Conservation (phyloP, 805 yeast species). For the Wickerhamomyces rabaulensis region DNA sequence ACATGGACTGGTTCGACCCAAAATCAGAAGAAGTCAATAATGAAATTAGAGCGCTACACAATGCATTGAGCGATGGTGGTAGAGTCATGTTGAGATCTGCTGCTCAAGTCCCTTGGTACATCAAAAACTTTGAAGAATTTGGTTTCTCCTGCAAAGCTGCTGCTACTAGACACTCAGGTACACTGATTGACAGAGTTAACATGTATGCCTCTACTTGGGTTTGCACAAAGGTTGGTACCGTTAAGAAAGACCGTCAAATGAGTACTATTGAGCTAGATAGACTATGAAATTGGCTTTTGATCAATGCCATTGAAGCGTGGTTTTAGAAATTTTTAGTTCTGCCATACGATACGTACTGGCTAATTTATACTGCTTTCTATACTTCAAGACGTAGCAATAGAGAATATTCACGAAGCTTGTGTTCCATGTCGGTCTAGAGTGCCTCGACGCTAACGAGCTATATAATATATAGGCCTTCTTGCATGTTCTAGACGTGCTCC, state of each 20-base stretch:
- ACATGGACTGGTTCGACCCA: constrained; percentile 87
- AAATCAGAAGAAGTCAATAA: constrained; percentile 54
- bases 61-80: constrained; percentile 62
- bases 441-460: too few species aligned
- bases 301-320: neutral
- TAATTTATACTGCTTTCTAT: too few species aligned
- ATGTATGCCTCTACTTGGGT: constrained; percentile 92
- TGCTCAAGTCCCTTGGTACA: constrained; percentile 72
- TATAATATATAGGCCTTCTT: too few species aligned
- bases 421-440: too few species aligned
- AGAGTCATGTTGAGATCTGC: constrained; percentile 76
- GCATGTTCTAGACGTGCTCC: too few species aligned
- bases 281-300: neutral
- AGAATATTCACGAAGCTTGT: too few species aligned
- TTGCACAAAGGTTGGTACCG: constrained; percentile 44
- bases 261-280: constrained; percentile 20
- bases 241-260: constrained; percentile 22
- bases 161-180: constrained; percentile 58
- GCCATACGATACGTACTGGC: neutral
- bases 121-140: constrained; percentile 54
- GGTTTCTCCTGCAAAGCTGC: constrained; percentile 71
- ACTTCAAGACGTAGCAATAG: too few species aligned
- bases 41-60: constrained; percentile 60
- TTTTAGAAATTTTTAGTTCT: neutral
- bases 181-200: constrained; percentile 71